Percentiles rank a stretch among this genome's conserved stretches.
Conservation (phyloP, 2,329 filamentous ascomycete genomes). For the Elsinoe arachidis region DNA sequence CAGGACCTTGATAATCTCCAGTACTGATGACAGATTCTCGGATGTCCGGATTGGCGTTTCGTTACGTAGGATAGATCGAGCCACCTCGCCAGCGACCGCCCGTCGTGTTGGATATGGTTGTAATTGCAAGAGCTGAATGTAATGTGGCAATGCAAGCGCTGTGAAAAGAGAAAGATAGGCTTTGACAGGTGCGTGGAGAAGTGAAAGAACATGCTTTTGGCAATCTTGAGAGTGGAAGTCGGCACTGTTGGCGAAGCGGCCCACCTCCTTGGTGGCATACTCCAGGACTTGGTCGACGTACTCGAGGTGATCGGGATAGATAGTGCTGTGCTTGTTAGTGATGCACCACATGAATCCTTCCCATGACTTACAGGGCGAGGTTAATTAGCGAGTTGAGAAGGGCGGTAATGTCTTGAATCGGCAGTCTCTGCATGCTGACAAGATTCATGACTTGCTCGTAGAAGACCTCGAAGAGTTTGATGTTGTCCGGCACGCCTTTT, state of each 20-base stretch:
- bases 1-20: conserved; percentile 80
- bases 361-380: conserved; percentile 57
- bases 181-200: conserved; percentile 84
- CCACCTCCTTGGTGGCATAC: conserved; percentile 78
- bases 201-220: conserved; percentile 79
- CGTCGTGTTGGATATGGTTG: conserved; percentile 89
- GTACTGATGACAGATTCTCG: conserved; percentile 75
- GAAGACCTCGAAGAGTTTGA: conserved; percentile 94
- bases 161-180: conserved; percentile 92
- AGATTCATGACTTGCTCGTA: conserved; percentile 92
- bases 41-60: conserved; percentile 69
- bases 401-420: conserved; percentile 90
- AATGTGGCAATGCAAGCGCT: conserved; percentile 85
- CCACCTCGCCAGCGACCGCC: conserved; percentile 82
- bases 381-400: conserved; percentile 90
- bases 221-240: conserved; percentile 82
- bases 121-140: conserved; percentile 78
- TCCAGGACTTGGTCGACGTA: conserved; percentile 91
- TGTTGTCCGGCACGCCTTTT: conserved; percentile 59
- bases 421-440: conserved; percentile 80
- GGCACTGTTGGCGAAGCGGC: conserved; percentile 86
- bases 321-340: conserved; percentile 51
- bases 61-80: conserved; percentile 71
- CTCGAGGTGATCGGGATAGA: conserved; percentile 85
- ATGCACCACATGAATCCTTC: not conserved